These are phyloP conservation scores for Cetraspora pellucida DNA, from an alignment of 192 early-diverging fungal species.

Conservation along the genomic window DNA sequence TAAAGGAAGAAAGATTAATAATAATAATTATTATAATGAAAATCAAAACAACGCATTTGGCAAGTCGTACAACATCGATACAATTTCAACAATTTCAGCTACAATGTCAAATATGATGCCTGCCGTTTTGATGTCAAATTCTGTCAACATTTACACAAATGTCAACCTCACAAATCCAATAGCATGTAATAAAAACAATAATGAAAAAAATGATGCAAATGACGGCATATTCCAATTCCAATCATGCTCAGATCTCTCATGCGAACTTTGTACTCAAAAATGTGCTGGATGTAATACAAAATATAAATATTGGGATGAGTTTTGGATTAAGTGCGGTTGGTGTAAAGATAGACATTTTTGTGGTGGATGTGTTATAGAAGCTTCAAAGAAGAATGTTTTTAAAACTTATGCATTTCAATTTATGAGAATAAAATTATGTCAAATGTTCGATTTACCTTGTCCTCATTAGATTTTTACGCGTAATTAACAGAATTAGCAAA, in stretches of 20 bases:
- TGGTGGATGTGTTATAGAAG: not conserved
- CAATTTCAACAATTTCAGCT: too few species aligned
- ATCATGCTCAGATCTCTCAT: not conserved
- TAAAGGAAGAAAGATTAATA: too few species aligned
- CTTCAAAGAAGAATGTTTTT: not conserved
- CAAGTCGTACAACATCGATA: not conserved
- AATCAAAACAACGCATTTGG: not conserved
- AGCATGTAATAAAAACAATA: constrained; percentile 6
- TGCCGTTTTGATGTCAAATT: too few species aligned
- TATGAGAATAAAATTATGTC: constrained; percentile 15
- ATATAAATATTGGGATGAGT: constrained; percentile 30
- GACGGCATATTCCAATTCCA: constrained; percentile 1
- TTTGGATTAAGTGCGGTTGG: constrained; percentile 25
- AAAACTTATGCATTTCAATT: constrained; percentile 6
- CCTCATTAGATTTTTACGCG: not conserved
- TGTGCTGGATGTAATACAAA: not conserved
- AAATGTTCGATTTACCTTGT: constrained; percentile 17
- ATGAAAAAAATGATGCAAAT: not conserved
- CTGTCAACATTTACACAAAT: too few species aligned
- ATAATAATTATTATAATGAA: not conserved
- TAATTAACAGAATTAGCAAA: too few species aligned
- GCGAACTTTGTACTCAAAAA: not conserved
- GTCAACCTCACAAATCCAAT: too few species aligned
- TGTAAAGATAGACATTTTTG: constrained; percentile 22
- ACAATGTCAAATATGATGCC: too few species aligned